Conservation (phyloP, 2,329 filamentous ascomycete genomes). For the Colletotrichum tofieldiae region DNA sequence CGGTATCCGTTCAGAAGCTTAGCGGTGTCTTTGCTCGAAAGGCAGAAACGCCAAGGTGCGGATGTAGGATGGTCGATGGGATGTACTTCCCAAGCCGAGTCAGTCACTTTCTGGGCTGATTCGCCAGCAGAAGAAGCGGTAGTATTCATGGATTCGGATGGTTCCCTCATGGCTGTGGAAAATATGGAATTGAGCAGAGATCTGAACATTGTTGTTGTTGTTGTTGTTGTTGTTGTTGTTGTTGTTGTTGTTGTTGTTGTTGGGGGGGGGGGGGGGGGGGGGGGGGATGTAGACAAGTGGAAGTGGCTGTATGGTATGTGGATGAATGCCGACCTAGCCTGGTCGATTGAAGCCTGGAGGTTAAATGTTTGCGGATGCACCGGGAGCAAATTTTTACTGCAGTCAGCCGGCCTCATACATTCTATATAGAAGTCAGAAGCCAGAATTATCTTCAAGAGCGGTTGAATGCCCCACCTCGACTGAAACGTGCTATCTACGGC, state of each 20-base stretch:
- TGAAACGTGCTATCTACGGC: too few species aligned
- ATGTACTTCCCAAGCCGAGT: constrained; percentile 9
- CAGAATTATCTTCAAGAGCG: too few species aligned
- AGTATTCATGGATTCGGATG: background rate
- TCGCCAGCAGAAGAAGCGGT: background rate
- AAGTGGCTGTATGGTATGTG: background rate
- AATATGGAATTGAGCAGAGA: background rate
- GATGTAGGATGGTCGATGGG: constrained; percentile 19
- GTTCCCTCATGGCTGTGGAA: background rate
- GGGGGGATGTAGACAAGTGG: background rate
- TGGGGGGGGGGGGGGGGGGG: too few species aligned
- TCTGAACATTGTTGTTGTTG: background rate
- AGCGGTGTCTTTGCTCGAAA: constrained; percentile 13
- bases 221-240: too few species aligned
- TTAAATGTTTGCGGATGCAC: too few species aligned
- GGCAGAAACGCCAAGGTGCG: constrained; percentile 2
- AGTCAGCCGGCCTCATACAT: too few species aligned
- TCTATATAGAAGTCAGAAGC: too few species aligned
- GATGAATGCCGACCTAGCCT: too few species aligned
- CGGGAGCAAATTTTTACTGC: too few species aligned
- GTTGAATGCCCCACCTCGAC: too few species aligned
- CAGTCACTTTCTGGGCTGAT: background rate
- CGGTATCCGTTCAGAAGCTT: constrained; percentile 22
- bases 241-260: too few species aligned
- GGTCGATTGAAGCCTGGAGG: background rate